Percentiles rank a stretch among this genome's conserved stretches.
Evolutionary conservation across 192 early-diverging fungal species (phyloP).

Genomic region (Funneliformis mosseae): DNA sequence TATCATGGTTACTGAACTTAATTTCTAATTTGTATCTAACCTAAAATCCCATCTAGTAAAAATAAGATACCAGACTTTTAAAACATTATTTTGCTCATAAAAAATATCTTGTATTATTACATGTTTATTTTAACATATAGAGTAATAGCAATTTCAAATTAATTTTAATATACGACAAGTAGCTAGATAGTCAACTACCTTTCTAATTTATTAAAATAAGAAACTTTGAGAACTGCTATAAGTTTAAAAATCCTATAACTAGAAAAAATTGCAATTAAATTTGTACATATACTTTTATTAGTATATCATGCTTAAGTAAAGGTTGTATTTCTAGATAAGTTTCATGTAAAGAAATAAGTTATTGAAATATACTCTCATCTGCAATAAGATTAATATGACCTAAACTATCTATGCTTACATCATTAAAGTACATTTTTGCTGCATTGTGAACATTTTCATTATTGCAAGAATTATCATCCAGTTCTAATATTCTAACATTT

Average conservation of each 20-base stretch:
- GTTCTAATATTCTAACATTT: background rate
- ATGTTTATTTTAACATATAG: too few relatives aligned
- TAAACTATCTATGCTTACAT: background rate
- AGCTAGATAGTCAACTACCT: constrained; percentile 2
- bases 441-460: background rate
- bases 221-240: background rate
- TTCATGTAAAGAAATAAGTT: background rate
- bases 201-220: constrained; percentile 10
- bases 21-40: too few relatives aligned
- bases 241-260: background rate
- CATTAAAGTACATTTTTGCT: constrained; percentile 1
- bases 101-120: too few relatives aligned
- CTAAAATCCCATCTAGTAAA: too few relatives aligned
- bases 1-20: too few relatives aligned
- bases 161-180: background rate
- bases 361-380: constrained; percentile 1
- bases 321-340: background rate
- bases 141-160: background rate
- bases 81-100: too few relatives aligned
- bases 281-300: background rate
- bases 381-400: background rate
- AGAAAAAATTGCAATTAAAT: constrained; percentile 6
- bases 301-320: background rate
- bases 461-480: background rate
- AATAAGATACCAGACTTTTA: too few relatives aligned